Base-by-base conservation (phyloP, 2,329 filamentous ascomycete species). In the Pseudogymnoascus sp. region DNA sequence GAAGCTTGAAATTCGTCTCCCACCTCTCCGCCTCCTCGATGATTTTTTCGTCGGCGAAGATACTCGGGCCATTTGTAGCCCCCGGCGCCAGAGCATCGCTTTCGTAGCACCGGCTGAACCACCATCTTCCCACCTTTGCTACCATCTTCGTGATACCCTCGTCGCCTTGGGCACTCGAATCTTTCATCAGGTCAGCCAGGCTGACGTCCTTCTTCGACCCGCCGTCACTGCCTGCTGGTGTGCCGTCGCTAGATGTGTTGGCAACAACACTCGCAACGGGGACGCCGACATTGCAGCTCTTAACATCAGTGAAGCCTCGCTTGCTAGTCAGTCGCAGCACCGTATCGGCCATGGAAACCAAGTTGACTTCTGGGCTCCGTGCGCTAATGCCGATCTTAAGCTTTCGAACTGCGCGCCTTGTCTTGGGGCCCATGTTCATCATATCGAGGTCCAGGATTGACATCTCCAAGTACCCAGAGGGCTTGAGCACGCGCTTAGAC, bases 41-140 rank as follows among this genome's bases (percentile, higher is more conserved):
- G 29, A 97, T 76, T 8, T 81, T 81, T 61, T 81, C 83, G 71
- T 97, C 89, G 55, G 80, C 82, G 88, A 92, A 97, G 67, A 97
- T 89, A 72, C 88, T 87, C 64, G 75, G 15, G 52, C 78, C 77
- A 58, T 78, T 76, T 59, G 79, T 72, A 59, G 79, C 68, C 33
- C 77, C 73, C 63, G 80, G 75, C 1, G 74, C 72, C 63, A 83
- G 74, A 7, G 86, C 79, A 4, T 82, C 80, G 62, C 82, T 84
- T 75, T 97, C 93, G 73, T 97, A 97, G 78, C 93, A 97, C 60
- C 89, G 85, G 8, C 86, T 89, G 75, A 96, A 97, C 94, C 94
- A 99, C 91, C 93, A 97, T 45, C 94, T 83, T 1, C 92, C 93
- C 9, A 97, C 93, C 65, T 87, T 88, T 13, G 92, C 88, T 21